Conservation (phyloP, 75 land plant genomes). For the Selaginella moellendorffii region DNA sequence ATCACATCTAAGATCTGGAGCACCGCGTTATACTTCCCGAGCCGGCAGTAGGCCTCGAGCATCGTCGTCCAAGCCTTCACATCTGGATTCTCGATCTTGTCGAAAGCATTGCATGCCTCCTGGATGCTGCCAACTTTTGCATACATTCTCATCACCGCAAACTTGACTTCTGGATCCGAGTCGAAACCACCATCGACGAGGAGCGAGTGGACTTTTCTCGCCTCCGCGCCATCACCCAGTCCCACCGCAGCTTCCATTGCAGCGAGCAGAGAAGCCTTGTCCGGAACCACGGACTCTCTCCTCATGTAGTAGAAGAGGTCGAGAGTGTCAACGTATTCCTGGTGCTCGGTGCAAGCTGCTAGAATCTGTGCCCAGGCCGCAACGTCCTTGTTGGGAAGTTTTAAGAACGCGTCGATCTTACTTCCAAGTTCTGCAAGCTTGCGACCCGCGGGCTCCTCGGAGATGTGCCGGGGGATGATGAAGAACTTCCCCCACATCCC, state of each 20-base stretch:
- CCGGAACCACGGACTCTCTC: background rate
- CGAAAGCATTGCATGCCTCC: background rate
- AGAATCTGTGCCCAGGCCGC: background rate
- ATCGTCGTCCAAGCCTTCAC: background rate
- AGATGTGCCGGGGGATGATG: no score
- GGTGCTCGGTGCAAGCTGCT: background rate
- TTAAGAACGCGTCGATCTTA: background rate
- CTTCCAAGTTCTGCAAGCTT: no score
- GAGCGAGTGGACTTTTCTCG: background rate
- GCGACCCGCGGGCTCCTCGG: no score
- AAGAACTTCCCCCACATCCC: no score
- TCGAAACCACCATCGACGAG: background rate
- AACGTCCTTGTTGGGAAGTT: background rate
- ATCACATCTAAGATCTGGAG: background rate
- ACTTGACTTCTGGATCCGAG: background rate
- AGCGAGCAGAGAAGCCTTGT: background rate
- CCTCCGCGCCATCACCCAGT: background rate
- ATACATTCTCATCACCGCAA: background rate
- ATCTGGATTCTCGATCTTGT: background rate
- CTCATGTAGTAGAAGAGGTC: background rate
- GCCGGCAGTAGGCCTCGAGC: background rate
- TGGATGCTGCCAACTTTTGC: background rate
- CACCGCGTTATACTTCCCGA: background rate
- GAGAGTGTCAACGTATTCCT: background rate
- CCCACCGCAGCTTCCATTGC: background rate